phyloP scores from a whole-genome alignment of 2,329 filamentous ascomycete genomes.

The Neonectria neomacrospora region DNA sequence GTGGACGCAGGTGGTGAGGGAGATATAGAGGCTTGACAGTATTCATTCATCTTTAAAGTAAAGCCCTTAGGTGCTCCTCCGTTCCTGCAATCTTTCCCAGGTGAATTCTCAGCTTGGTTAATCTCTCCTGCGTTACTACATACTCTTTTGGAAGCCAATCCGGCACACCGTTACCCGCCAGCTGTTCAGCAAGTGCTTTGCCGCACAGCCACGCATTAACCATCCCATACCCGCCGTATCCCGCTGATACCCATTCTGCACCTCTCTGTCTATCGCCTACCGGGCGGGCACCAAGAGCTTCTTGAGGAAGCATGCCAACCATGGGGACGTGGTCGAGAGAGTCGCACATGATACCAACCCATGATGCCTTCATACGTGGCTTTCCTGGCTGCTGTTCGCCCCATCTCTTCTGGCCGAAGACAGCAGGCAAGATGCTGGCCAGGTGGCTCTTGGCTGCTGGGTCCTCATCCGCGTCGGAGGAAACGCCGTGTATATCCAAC shows the following conservation, averaged over 20 bases:
- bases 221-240: slow-evolving; percentile 40
- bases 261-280: not conserved
- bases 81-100: no score
- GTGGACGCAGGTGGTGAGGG: no score
- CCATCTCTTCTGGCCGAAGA: not conserved
- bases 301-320: slow-evolving; percentile 14
- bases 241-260: slow-evolving; percentile 34
- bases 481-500: not conserved
- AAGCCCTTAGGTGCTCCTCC: no score
- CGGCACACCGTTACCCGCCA: not conserved
- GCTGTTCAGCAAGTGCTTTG: slow-evolving; percentile 12
- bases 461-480: slow-evolving; percentile 3
- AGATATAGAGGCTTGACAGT: no score
- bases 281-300: slow-evolving; percentile 1
- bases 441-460: not conserved
- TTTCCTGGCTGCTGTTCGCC: not conserved
- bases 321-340: slow-evolving; percentile 10
- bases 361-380: not conserved
- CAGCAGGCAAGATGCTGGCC: not conserved
- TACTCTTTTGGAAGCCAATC: no score
- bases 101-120: no score
- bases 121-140: no score
- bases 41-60: no score
- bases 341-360: slow-evolving; percentile 19
- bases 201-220: slow-evolving; percentile 33